Base-by-base conservation (phyloP, 495 filamentous ascomycete species). In the Pyronema domesticum region DNA sequence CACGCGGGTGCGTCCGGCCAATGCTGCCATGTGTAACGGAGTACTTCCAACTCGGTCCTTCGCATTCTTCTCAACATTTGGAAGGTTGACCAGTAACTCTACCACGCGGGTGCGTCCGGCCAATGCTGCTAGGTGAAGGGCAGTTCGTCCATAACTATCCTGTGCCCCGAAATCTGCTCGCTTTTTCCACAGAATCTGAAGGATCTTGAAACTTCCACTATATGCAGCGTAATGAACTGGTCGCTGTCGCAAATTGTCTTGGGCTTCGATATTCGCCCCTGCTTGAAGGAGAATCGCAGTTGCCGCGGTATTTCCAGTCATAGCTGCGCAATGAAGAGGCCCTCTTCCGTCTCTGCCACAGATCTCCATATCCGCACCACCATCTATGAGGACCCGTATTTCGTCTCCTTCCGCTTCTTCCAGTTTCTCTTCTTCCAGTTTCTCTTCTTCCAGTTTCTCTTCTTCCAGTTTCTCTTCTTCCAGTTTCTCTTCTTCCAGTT, bases 61-160 rank as follows among this genome's bases (percentile, higher is more conserved):
- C 33, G 33, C 15, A 30, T 50, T 36, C 9, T 44, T 60, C 34
- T 60, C 37, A 7, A 49, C 47, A 30, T 46, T 17, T 10, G 44
- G 40, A n/a, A 47, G n/a, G n/a, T n/a, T 14, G 17, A 37, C 40
- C 18, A 60, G 43, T 8, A 65, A 47, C 40, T 33, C 7, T 33
- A 35, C 15, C 1, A 58, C 51, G 13, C 13, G 15, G 49, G 37
- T 33, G n/a, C n/a, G n/a, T n/a, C n/a, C n/a, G n/a, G n/a, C n/a
- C n/a, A n/a, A n/a, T n/a, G n/a, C n/a, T n/a, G 58, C 61, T 18
- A 54, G 50, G 14, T 62, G 57, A 8, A 62, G 17, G 10, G 60
- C 11, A n/a, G 34, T 60, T 23, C 46, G 57, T 37, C 47, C 49
- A 36, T 57, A 23, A 3, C 55, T 36, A 2, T 39, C 54, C 8